Evolutionary conservation across 73 alveolate genomes (phyloP).

Genomic region (Paramecium primaurelia): DNA sequence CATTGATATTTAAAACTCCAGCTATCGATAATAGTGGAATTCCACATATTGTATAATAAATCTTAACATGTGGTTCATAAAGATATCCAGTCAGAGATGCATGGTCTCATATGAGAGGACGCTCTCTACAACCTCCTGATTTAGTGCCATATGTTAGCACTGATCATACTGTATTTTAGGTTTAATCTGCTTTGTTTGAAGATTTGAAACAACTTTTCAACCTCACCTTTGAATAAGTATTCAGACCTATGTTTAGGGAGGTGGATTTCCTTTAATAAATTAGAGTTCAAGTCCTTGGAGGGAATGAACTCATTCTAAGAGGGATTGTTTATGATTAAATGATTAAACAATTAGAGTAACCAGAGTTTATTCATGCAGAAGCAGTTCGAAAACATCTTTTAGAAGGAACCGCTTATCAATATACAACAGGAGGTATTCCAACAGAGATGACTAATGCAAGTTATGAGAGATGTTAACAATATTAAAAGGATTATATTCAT

Average conservation of each 20-base stretch:
- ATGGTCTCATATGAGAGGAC: background rate
- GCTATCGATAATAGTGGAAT: background rate
- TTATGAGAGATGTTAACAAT: background rate
- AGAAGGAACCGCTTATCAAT: background rate
- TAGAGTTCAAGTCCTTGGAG: background rate
- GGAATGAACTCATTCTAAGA: background rate
- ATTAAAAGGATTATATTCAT: background rate
- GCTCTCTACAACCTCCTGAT: background rate
- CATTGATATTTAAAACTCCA: background rate
- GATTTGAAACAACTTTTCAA: background rate
- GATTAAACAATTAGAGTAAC: background rate
- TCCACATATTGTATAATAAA: background rate
- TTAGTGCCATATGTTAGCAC: background rate
- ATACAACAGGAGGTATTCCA: background rate
- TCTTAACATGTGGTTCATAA: background rate
- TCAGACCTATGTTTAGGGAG: background rate
- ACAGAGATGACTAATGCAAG: background rate
- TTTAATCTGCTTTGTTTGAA: background rate
- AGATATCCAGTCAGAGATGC: background rate
- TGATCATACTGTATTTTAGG: background rate
- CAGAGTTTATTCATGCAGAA: background rate
- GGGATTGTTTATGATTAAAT: background rate
- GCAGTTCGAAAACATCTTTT: background rate
- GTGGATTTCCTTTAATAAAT: background rate
- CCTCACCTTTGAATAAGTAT: background rate